Evolutionary conservation across 345 rosid species (phyloP).

Genomic region (Pistacia atlantica): DNA sequence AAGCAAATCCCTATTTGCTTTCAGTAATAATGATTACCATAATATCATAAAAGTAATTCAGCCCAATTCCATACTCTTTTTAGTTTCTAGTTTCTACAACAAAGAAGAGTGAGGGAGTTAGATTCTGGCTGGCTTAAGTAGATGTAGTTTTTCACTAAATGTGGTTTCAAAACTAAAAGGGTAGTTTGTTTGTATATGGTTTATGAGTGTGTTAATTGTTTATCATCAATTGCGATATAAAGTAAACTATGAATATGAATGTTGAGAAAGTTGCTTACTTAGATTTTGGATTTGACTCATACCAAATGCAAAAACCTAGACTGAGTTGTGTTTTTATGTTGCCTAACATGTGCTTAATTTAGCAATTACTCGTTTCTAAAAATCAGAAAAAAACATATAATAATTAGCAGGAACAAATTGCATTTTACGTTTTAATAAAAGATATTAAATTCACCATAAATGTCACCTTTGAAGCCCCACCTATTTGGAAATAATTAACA

Average conservation of each 20-base stretch:
- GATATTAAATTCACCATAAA: neutral
- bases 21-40: neutral
- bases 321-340: too few relatives aligned
- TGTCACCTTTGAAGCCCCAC: conserved; percentile 5
- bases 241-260: too few relatives aligned
- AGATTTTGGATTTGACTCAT: too few relatives aligned
- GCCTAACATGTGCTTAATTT: too few relatives aligned
- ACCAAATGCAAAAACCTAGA: too few relatives aligned
- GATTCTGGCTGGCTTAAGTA: neutral
- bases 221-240: neutral
- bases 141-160: neutral
- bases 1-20: neutral
- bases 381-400: too few relatives aligned
- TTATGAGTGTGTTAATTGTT: neutral
- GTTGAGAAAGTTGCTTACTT: neutral
- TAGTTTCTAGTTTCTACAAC: too few relatives aligned
- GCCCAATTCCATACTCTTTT: neutral
- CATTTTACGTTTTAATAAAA: too few relatives aligned
- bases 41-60: neutral
- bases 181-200: neutral
- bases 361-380: too few relatives aligned
- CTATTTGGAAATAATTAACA: neutral
- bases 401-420: too few relatives aligned
- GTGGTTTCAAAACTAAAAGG: neutral
- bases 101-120: neutral